Base-by-base conservation (phyloP, 2,329 filamentous ascomycete species). In the Alternaria consortialis region DNA sequence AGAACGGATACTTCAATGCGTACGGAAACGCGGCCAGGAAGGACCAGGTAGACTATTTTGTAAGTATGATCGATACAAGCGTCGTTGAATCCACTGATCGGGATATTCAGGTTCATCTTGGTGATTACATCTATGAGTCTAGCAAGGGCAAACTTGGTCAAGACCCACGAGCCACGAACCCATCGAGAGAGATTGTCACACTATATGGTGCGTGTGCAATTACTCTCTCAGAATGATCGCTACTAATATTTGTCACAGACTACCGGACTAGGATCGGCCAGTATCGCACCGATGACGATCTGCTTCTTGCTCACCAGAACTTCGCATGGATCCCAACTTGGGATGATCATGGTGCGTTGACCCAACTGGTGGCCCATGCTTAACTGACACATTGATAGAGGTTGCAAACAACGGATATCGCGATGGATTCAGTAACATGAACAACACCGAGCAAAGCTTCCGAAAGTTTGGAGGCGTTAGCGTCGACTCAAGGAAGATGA, bases 1-100 rank as follows among this genome's bases (percentile, higher is more conserved):
- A 80, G 0, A 81, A 80, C 55, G 83, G 82, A 1, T 84, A 80
- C 65, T 84, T 84, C 69, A 84, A 84, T 48, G 81, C 79, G 0
- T 83, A 83, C 44, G 82, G 82, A 12, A 76, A 79, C 51, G 60
- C 60, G 71, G 65, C 77, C 63, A 67, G 77, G 44, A 76, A 82
- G 47, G 70, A 73, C 81, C 7, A 75, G 82, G 69, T 80, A 90
- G 57, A 86, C 83, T 68, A 91, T 90, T 77, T 91, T 87, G 8
- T 60, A 54, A 20, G 50, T n/a, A 6, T n/a, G 5, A 29, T 6
- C 7, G 13, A 11, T 8, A 13, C 7, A 20, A 2, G 8, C 2
- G 4, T 31, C 36, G 7, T 31, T 40, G 12, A 50, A 15, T 34
- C 11, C 11, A 2, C 34, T 57, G 7, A 62, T 5, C n/a, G 9